Percentiles rank a stretch among this genome's conserved stretches.
phyloP scores from a whole-genome alignment of 1,284 basidiomycete species.

The Omphalotus olearius region DNA sequence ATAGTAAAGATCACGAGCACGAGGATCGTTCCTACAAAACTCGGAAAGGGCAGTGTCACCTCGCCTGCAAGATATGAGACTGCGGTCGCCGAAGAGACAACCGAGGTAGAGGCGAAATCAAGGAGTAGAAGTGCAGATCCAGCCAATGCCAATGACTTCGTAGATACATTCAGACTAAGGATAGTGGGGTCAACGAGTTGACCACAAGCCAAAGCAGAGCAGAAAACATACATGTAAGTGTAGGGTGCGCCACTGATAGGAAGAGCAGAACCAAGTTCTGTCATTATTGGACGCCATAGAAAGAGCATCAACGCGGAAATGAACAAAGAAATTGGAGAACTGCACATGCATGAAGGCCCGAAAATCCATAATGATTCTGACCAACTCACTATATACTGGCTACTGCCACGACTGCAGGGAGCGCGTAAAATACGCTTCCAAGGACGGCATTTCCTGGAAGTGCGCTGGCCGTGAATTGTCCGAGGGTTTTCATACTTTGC shows the following conservation, averaged over 20 bases:
- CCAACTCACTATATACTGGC: conserved; percentile 52
- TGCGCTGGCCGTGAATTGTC: conserved; percentile 55
- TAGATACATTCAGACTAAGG: conserved; percentile 54
- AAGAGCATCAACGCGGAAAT: conserved; percentile 56
- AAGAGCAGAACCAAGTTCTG: conserved; percentile 62
- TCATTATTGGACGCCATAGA: conserved; percentile 68
- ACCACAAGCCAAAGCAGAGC: neutral
- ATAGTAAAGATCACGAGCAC: conserved; percentile 49
- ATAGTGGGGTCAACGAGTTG: neutral
- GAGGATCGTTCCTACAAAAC: conserved; percentile 43
- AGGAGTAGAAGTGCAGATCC: conserved; percentile 60
- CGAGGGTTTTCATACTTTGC: conserved; percentile 37
- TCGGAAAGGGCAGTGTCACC: conserved; percentile 47
- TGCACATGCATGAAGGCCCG: conserved; percentile 20
- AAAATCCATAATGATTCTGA: neutral
- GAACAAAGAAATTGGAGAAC: conserved; percentile 65
- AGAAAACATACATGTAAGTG: conserved; percentile 46
- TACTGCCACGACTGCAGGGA: conserved; percentile 59
- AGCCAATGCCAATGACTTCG: conserved; percentile 53
- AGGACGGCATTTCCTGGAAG: conserved; percentile 66
- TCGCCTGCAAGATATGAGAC: conserved; percentile 63
- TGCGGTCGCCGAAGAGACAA: conserved; percentile 69
- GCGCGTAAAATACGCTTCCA: conserved; percentile 67
- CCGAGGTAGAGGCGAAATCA: conserved; percentile 61
- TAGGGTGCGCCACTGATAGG: conserved; percentile 69